Percentiles rank a stretch among this genome's conserved stretches.
Evolutionary conservation across 805 yeast genomes (phyloP).

Genomic region (Yamadazyma endophytica): DNA sequence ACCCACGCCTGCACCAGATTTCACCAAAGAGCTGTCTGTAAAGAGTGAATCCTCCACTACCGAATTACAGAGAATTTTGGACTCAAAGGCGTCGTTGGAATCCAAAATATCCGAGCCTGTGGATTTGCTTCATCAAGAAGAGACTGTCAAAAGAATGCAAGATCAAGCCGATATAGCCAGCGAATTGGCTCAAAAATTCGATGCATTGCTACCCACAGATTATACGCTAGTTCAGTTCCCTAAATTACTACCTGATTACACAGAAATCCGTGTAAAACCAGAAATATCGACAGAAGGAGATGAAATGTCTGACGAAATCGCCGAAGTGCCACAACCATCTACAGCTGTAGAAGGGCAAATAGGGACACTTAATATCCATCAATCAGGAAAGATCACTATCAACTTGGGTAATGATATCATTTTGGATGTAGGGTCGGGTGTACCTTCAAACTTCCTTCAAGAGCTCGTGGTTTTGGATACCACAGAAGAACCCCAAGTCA

Average conservation of each 20-base stretch:
- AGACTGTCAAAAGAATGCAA: slow-evolving; percentile 21
- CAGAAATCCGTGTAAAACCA: slow-evolving; percentile 8
- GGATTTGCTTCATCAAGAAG: slow-evolving; percentile 27
- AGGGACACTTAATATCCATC: slow-evolving; percentile 73
- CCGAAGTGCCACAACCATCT: background rate
- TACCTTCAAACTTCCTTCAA: slow-evolving; percentile 65
- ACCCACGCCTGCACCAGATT: slow-evolving; percentile 8
- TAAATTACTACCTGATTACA: slow-evolving; percentile 37
- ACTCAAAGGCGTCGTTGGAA: slow-evolving; percentile 24
- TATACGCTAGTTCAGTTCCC: slow-evolving; percentile 49
- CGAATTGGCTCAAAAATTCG: slow-evolving; percentile 20
- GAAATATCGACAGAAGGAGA: slow-evolving; percentile 5
- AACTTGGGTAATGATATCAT: slow-evolving; percentile 65
- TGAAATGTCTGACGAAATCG: background rate
- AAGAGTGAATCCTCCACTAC: slow-evolving; percentile 30
- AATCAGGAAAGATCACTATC: slow-evolving; percentile 78
- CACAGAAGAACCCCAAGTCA: slow-evolving; percentile 15
- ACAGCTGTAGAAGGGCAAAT: slow-evolving; percentile 47
- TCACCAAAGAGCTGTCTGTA: slow-evolving; percentile 16
- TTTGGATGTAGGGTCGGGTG: slow-evolving; percentile 67
- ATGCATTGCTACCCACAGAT: slow-evolving; percentile 9
- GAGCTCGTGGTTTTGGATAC: slow-evolving; percentile 60
- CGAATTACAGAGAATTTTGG: slow-evolving; percentile 19
- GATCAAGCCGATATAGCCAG: slow-evolving; percentile 30
- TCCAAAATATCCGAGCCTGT: slow-evolving; percentile 22